Conservation (phyloP, 805 yeast species). For the Spathaspora girioi region DNA sequence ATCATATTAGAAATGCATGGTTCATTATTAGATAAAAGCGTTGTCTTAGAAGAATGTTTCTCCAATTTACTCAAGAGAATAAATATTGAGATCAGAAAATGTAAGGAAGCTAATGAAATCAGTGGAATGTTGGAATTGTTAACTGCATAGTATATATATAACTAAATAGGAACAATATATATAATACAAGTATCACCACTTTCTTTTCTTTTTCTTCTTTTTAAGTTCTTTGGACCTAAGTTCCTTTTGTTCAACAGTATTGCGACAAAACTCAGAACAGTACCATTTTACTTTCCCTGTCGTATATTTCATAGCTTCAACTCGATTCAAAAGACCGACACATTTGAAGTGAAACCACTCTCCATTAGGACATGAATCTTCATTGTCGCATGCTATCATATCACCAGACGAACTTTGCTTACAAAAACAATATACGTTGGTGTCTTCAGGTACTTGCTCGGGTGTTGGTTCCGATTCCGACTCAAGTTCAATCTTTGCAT, state of each 20-base stretch:
- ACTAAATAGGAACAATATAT: not conserved
- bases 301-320: constrained; percentile 32
- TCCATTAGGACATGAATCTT: constrained; percentile 36
- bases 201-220: constrained; percentile 13
- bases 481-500: not conserved
- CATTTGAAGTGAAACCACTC: constrained; percentile 47
- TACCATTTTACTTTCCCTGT: constrained; percentile 37
- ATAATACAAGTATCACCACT: constrained; percentile 9
- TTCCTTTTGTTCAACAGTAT: constrained; percentile 8
- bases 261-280: constrained; percentile 32
- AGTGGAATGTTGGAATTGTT: constrained; percentile 92
- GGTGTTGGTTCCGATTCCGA: constrained; percentile 2
- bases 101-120: constrained; percentile 83
- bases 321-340: constrained; percentile 36
- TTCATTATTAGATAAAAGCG: constrained; percentile 64
- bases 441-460: constrained; percentile 15
- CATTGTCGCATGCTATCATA: constrained; percentile 94
- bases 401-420: constrained; percentile 92
- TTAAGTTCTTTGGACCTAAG: constrained; percentile 8
- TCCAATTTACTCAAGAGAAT: constrained; percentile 58
- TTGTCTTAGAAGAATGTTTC: constrained; percentile 73
- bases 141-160: constrained; percentile 37
- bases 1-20: constrained; percentile 75
- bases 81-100: constrained; percentile 65
- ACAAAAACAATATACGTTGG: constrained; percentile 73